Conservation (phyloP, 2,329 filamentous ascomycete species). For the Trichophyton benhamiae region DNA sequence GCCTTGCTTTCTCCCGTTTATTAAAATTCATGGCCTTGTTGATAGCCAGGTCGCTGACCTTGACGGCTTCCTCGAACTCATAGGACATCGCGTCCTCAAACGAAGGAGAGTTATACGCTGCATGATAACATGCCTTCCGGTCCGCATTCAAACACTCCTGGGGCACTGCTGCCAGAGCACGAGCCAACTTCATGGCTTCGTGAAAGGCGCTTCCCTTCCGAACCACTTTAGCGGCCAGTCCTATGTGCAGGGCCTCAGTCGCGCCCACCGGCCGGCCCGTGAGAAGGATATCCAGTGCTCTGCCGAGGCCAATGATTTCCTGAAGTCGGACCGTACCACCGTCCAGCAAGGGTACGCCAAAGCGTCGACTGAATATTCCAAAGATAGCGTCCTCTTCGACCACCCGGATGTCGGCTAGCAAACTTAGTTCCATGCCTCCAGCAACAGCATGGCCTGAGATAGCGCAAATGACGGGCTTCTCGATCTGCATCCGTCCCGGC, state of each 20-base stretch:
- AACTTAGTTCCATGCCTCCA: constrained; percentile 41
- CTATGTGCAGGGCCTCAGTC: constrained; percentile 40
- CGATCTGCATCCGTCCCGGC: constrained; percentile 38
- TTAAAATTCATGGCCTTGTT: constrained; percentile 11
- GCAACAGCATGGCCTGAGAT: constrained; percentile 44
- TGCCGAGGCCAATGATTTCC: constrained; percentile 40
- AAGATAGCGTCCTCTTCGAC: constrained; percentile 43
- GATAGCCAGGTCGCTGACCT: constrained; percentile 26
- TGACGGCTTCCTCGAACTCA: constrained; percentile 37
- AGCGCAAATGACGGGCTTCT: constrained; percentile 43
- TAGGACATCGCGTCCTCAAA: constrained; percentile 40
- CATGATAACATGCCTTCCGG: constrained; percentile 38
- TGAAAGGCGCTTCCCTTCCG: constrained; percentile 39
- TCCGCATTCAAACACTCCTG: constrained; percentile 43
- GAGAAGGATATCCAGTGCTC: constrained; percentile 46
- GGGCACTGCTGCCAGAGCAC: constrained; percentile 38
- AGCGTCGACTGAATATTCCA: constrained; percentile 45
- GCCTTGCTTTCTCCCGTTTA: background rate
- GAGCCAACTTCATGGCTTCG: constrained; percentile 39
- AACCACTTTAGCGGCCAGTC: constrained; percentile 43
- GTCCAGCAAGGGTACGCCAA: constrained; percentile 41
- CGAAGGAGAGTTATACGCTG: constrained; percentile 36
- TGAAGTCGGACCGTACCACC: constrained; percentile 44
- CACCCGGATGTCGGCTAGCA: constrained; percentile 43
- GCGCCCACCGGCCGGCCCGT: constrained; percentile 41